A percentile compares a stretch with the other conserved stretches of the same genome.
Evolutionary conservation across 23 red algal genomes (phyloP).

Genomic region (Gracilaria gracilis): DNA sequence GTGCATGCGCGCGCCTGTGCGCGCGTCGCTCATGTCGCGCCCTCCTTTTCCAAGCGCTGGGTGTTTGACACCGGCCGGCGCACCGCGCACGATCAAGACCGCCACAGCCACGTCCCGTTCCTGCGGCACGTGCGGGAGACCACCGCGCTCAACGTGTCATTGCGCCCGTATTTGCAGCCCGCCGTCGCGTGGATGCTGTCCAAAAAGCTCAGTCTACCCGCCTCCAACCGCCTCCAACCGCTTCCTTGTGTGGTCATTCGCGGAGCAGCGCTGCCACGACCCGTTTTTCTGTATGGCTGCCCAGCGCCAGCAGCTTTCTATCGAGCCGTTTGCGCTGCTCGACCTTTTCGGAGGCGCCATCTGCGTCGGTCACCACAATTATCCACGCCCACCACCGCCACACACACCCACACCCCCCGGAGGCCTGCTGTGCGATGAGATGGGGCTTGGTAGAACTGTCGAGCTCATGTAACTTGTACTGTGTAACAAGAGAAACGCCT

Average conservation of each 20-base stretch:
- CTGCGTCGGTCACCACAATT: background rate
- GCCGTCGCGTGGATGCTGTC: conserved; percentile 66
- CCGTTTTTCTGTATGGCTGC: background rate
- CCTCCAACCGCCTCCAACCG: background rate
- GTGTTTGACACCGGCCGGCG: conserved; percentile 37
- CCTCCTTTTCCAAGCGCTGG: conserved; percentile 24
- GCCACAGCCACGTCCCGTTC: background rate
- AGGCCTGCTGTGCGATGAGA: conserved; percentile 63
- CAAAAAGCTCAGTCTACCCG: conserved; percentile 15
- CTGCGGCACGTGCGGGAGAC: background rate
- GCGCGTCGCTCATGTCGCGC: background rate
- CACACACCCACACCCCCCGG: background rate
- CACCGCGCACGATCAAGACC: conserved; percentile 8
- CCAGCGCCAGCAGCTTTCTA: background rate
- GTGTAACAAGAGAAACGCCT: conserved; percentile 4
- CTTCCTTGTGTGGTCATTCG: background rate
- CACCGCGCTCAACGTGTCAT: conserved; percentile 46
- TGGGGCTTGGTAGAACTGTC: conserved; percentile 70
- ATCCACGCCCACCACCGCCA: background rate
- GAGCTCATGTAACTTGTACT: conserved; percentile 57
- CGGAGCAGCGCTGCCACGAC: background rate
- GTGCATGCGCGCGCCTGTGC: background rate
- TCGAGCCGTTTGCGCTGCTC: background rate
- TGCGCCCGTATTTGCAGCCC: conserved; percentile 52
- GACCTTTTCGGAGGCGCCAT: conserved; percentile 8